Evolutionary conservation across 805 yeast species (phyloP).

Genomic region (Candida dendrica): DNA sequence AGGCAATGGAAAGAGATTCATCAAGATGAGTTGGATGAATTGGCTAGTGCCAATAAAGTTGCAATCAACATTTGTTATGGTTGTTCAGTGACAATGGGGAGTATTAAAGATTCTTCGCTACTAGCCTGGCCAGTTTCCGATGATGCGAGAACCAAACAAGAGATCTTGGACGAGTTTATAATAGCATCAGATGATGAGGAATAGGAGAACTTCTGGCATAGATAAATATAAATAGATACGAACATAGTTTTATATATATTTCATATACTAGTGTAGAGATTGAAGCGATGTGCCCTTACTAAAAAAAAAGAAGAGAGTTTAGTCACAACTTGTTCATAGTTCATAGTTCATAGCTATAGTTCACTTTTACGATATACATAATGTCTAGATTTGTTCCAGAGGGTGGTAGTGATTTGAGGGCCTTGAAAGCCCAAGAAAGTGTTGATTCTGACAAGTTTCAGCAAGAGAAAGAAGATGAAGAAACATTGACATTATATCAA

Average conservation of each 20-base stretch:
- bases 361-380: too few relatives aligned
- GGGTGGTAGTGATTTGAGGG: conserved; percentile 18
- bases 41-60: conserved; percentile 6
- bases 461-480: conserved; percentile 15
- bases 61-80: conserved; percentile 62
- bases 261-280: too few relatives aligned
- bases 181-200: conserved; percentile 31
- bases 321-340: too few relatives aligned
- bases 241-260: too few relatives aligned
- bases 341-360: too few relatives aligned
- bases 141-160: conserved; percentile 24
- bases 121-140: conserved; percentile 32
- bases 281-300: too few relatives aligned
- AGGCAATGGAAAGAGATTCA: conserved; percentile 26
- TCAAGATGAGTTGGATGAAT: conserved; percentile 11
- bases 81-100: conserved; percentile 58
- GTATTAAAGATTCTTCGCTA: conserved; percentile 22
- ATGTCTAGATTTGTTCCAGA: conserved; percentile 23
- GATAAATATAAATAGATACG: too few relatives aligned
- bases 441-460: conserved; percentile 11
- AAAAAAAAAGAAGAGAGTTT: too few relatives aligned
- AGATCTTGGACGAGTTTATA: conserved; percentile 41
- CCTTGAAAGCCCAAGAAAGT: conserved; percentile 11
- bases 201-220: too few relatives aligned
- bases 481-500: conserved; percentile 17